Evolutionary conservation across 2,329 filamentous ascomycete species (phyloP), one percentile per base, ranked within the genome.

Genomic region (Fusarium sp.): DNA sequence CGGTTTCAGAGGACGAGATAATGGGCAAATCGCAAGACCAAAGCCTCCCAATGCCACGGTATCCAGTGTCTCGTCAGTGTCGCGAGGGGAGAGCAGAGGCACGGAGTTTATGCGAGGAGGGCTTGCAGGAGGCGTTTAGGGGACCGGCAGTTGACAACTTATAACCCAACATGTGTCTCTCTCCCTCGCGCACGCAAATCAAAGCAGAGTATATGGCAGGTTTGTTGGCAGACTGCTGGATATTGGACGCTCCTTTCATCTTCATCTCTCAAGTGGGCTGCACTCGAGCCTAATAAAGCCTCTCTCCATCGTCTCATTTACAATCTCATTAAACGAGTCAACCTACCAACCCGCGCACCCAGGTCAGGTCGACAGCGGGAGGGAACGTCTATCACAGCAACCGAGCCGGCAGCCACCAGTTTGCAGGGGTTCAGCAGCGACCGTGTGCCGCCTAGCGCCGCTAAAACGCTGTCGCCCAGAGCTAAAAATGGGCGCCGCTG

Each of bases 401-500:
- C 23, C 23, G 23, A 23, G 23, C 23, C 23, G 31, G 23, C 28
- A 34, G 31, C 16, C 31, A 50, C 34, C 48, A 28, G 47, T 23
- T 23, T 23, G 50, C 67, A 61, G 59, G 67, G 57, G 53, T 51
- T 65, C 43, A 23, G 37, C 46, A 46, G 62, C 43, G 63, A 60
- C 60, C 58, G 18, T 44, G 23, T 51, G 50, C 55, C 61, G 56
- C 36, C 16, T 15, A 47, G 16, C 53, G 43, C 54, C 62, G 60
- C 65, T 68, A 66, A 71, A 65, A 68, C 13, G 36, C 40, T 23
- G 48, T 11, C 28, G 56, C 36, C 51, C 30, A 66, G 46, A 58
- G 61, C 61, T 62, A 73, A 68, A 66, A 67, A 73, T 75, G 74
- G 67, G 55, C 48, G 52, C 68, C 53, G 67, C 53, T 66, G 65